Conservation (phyloP, 140 eudicot species). For the Stevia rebaudiana region DNA sequence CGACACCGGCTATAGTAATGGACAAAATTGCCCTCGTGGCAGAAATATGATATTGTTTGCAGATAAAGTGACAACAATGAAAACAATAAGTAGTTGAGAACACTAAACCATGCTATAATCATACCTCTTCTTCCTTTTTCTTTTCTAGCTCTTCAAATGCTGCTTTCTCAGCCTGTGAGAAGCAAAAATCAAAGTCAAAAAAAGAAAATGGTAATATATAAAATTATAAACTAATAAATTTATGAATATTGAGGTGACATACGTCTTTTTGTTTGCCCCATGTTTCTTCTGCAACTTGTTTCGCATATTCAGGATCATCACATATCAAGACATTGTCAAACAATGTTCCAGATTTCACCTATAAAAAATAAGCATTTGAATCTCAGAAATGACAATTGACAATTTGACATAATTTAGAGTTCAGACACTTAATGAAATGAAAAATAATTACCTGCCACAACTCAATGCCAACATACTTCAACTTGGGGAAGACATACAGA, state of each 20-base stretch:
- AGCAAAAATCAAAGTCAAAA: not conserved
- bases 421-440: not conserved
- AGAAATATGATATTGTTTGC: too few relatives aligned
- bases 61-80: not conserved
- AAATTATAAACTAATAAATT: not conserved
- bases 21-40: too few relatives aligned
- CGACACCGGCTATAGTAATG: too few relatives aligned
- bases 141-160: constrained; percentile 84
- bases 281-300: constrained; percentile 77
- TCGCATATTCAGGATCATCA: constrained; percentile 92
- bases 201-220: not conserved
- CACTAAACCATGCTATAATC: not conserved
- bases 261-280: constrained; percentile 96
- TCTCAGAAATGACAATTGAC: not conserved
- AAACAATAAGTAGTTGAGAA: too few relatives aligned
- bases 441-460: constrained; percentile 75
- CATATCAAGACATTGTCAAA: constrained; percentile 83
- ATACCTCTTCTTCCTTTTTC: constrained; percentile 66
- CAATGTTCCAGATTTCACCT: constrained; percentile 97
- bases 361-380: constrained; percentile 18
- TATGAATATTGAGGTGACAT: constrained; percentile 23
- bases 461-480: constrained; percentile 91
- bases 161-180: constrained; percentile 70
- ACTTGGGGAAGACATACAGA: constrained; percentile 74
- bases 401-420: too few relatives aligned